Conservation (phyloP, 345 rosid species). For the Eucalyptus cloeziana region DNA sequence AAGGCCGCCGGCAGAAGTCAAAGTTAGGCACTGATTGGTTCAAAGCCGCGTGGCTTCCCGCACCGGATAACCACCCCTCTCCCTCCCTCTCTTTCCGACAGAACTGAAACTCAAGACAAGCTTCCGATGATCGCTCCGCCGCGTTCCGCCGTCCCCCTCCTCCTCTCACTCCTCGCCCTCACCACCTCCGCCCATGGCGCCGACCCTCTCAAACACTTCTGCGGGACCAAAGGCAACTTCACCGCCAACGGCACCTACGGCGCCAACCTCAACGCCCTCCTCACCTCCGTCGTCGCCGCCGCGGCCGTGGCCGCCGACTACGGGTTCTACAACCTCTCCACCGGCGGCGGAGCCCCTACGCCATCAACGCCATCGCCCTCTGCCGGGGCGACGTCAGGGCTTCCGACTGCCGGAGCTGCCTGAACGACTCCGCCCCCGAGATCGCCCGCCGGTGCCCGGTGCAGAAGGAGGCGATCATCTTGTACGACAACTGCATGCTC, state of each 20-base stretch:
- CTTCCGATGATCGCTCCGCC: background rate
- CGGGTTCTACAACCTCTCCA: background rate
- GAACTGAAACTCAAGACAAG: background rate
- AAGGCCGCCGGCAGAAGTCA: background rate
- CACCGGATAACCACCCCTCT: background rate
- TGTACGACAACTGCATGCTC: background rate
- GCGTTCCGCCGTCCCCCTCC: background rate
- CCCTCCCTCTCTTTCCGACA: background rate
- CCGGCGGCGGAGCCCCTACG: background rate
- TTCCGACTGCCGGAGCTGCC: background rate
- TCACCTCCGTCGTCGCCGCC: background rate
- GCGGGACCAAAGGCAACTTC: background rate
- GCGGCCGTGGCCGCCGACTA: accelerated
- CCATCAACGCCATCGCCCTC: background rate
- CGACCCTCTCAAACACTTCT: background rate
- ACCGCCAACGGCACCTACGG: background rate
- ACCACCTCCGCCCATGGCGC: background rate
- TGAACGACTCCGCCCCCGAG: background rate
- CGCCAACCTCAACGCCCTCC: background rate
- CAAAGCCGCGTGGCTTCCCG: background rate
- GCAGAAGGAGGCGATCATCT: background rate
- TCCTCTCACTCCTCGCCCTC: background rate
- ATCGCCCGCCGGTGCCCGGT: background rate
- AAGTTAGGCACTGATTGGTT: background rate
- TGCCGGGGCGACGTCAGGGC: background rate